Base-by-base conservation (phyloP, 2,329 filamentous ascomycete species). In the Penicillium sp. region DNA sequence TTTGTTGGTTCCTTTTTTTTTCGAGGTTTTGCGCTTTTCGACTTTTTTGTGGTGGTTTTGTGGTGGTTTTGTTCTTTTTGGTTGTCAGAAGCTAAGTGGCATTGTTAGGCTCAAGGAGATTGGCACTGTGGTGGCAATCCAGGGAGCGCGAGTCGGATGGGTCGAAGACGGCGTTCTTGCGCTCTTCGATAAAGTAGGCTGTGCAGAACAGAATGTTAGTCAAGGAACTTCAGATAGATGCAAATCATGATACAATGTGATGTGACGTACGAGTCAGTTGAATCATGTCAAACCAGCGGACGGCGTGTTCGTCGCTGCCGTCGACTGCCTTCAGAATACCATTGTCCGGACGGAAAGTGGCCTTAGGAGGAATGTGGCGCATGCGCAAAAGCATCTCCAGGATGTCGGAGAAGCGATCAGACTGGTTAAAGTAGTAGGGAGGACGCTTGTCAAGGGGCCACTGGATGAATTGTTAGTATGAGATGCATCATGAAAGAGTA, bases 351-450 rank as follows among this genome's bases (percentile, higher is more conserved):
- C 72, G 67, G 23, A 76, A 65, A 29, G 54, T 69, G 5, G 75
- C 72, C 62, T 75, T 76, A 27, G 76, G 76, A 13, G 76, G 74
- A n/a, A 79, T 64, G 46, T 73, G 73, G 7, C 84, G 81, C 79
- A 86, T 84, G 60, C 81, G 81, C 47, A 86, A 72, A 33, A 86
- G 71, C 76, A 84, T 84, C 55, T 80, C 77, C 4, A 86, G 70
- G 33, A 85, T 80, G 50, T 83, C 79, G 21, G 81, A 78, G 60
- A 87, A 85, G n/a, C 77, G 77, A 53, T 84, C 80, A 40, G 81
- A 84, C 70, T 86, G 83, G 45, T 76, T 76, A 46, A 78, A 81
- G 61, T 83, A 83, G 44, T 78, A 75, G 0, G 75, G 72, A 1
- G 83, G 81, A 5, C 77, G 74, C 58, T 78, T 79, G 59, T 84